Percentiles rank a stretch among this genome's conserved stretches.
Evolutionary conservation across 2,329 filamentous ascomycete species (phyloP).

Genomic region (Clarireedia sp.): DNA sequence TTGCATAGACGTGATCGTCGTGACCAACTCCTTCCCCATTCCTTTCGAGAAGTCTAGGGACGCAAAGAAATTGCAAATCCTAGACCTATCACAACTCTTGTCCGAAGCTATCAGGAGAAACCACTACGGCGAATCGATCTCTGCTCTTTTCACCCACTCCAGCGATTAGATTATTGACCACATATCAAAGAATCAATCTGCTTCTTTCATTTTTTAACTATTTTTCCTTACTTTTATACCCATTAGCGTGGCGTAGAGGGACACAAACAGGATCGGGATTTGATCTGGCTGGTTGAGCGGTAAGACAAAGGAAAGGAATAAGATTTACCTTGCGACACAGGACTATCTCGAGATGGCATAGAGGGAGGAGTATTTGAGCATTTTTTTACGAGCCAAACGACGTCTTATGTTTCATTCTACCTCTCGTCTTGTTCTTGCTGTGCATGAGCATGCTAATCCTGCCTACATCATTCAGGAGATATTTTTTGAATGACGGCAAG

Average conservation of each 20-base stretch:
- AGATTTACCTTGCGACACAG: background rate
- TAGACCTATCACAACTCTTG: conserved; percentile 82
- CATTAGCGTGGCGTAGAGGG: conserved; percentile 25
- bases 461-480: no score
- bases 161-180: conserved; percentile 16
- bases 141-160: conserved; percentile 26
- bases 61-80: conserved; percentile 75
- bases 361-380: no score
- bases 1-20: conserved; percentile 87
- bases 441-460: no score
- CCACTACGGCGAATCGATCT: conserved; percentile 84
- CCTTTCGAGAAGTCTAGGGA: conserved; percentile 61
- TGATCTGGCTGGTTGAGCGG: conserved; percentile 12
- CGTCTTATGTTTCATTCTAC: no score
- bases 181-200: conserved; percentile 39
- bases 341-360: no score
- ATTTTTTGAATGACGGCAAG: no score
- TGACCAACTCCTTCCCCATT: conserved; percentile 97
- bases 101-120: conserved; percentile 92
- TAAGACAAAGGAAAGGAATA: background rate
- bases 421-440: no score
- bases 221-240: conserved; percentile 9
- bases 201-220: conserved; percentile 14
- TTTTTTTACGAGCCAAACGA: no score
- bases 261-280: conserved; percentile 1